A percentile compares a stretch with the other conserved stretches of the same genome.
These are phyloP conservation scores for Russula foetens DNA, from an alignment of 768 basidiomycete genomes.

Conservation along the genomic window DNA sequence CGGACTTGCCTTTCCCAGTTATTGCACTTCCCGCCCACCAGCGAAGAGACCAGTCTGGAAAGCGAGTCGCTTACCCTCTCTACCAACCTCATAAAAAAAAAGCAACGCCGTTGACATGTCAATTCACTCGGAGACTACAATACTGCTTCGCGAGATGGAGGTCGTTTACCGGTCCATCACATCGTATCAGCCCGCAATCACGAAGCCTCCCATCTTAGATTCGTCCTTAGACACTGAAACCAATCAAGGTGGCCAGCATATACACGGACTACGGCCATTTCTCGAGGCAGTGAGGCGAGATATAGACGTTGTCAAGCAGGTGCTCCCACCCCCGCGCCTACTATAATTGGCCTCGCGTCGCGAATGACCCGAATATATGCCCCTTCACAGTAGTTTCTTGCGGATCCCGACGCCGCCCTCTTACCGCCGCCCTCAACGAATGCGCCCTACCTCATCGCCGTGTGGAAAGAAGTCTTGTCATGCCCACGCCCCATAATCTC, in stretches of 20 bases:
- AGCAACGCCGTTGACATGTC: neutral
- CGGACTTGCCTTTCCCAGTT: constrained; percentile 7
- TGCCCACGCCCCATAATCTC: constrained; percentile 50
- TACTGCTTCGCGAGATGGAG: constrained; percentile 23
- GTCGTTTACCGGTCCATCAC: constrained; percentile 23
- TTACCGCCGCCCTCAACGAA: constrained; percentile 59
- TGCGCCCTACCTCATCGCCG: constrained; percentile 70
- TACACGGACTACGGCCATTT: constrained; percentile 36
- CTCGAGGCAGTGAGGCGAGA: constrained; percentile 38
- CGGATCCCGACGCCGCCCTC: constrained; percentile 36
- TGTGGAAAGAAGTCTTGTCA: constrained; percentile 70
- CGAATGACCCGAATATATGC: neutral
- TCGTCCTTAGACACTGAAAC: constrained; percentile 23
- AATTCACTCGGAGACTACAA: constrained; percentile 24
- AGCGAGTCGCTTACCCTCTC: neutral
- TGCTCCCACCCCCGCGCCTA: constrained; percentile 19
- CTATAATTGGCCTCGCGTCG: constrained; percentile 1
- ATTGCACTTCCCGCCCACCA: neutral
- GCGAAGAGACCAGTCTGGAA: neutral
- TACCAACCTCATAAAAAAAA: neutral
- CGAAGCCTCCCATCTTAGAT: constrained; percentile 30
- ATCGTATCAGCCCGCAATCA: constrained; percentile 22
- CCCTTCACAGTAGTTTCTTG: constrained; percentile 53
- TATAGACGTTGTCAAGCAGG: constrained; percentile 35
- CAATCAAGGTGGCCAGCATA: constrained; percentile 13